A percentile compares a stretch with the other conserved stretches of the same genome.
Conservation (phyloP, 2,329 filamentous ascomycete genomes). For the Coccinonectria pachysandricola region DNA sequence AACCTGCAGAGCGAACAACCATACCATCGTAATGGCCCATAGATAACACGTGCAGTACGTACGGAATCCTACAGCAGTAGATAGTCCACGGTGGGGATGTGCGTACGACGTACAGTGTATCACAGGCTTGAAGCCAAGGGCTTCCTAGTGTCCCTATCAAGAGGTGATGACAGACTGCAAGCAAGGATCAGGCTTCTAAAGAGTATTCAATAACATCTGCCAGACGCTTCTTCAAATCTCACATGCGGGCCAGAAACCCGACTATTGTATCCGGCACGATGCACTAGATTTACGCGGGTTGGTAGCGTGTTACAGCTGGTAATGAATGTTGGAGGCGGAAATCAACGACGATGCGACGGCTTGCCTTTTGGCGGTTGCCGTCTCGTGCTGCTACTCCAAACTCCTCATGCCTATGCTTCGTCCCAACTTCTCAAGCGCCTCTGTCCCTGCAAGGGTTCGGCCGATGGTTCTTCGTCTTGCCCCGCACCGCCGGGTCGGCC, state of each 20-base stretch:
- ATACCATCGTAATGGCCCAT: neutral
- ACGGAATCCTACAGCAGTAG: too few relatives aligned
- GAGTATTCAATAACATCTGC: slow-evolving; percentile 19
- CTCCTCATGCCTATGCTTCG: too few relatives aligned
- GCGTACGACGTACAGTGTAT: neutral
- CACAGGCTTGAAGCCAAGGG: neutral
- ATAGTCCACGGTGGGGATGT: too few relatives aligned
- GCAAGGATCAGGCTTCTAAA: slow-evolving; percentile 18
- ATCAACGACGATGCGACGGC: too few relatives aligned
- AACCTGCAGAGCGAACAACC: neutral
- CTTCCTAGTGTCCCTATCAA: too few relatives aligned
- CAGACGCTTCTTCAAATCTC: too few relatives aligned
- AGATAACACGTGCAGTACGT: too few relatives aligned
- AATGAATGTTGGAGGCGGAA: neutral
- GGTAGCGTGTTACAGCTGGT: slow-evolving; percentile 5
- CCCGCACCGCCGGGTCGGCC: too few relatives aligned
- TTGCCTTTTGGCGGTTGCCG: neutral
- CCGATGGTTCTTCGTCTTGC: too few relatives aligned
- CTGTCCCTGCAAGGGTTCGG: too few relatives aligned
- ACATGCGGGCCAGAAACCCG: slow-evolving; percentile 12
- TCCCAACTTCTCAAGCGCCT: too few relatives aligned
- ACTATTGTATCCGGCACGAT: slow-evolving; percentile 8
- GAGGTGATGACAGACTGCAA: slow-evolving; percentile 7
- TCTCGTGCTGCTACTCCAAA: neutral
- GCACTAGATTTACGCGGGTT: slow-evolving; percentile 2